Percentiles rank a stretch among this genome's conserved stretches.
These are phyloP conservation scores for Pseudogymnoascus sp. DNA, from an alignment of 2,329 filamentous ascomycete genomes.

Conservation along the genomic window DNA sequence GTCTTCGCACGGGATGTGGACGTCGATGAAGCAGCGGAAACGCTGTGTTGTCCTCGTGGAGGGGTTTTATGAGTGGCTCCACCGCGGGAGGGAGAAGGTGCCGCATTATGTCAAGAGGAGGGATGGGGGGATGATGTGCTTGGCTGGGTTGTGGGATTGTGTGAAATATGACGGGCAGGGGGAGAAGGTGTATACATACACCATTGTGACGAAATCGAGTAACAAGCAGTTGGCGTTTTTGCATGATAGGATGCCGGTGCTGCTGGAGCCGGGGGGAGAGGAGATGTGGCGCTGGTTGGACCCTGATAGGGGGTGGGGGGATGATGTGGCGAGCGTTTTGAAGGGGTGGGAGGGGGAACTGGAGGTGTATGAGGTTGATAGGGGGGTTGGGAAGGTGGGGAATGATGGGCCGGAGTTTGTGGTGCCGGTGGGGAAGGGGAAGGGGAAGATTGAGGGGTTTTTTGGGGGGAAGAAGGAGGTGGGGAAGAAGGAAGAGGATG, in stretches of 20 bases:
- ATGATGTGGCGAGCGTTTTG: constrained; percentile 70
- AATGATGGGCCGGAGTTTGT: constrained; percentile 83
- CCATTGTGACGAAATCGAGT: constrained; percentile 84
- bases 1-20: constrained; percentile 79
- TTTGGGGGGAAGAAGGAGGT: constrained; percentile 46
- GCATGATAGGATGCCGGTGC: constrained; percentile 93
- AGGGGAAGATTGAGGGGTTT: constrained; percentile 89
- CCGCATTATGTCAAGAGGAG: constrained; percentile 78
- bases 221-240: constrained; percentile 78
- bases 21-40: constrained; percentile 80
- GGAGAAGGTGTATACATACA: constrained; percentile 78
- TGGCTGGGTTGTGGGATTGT: constrained; percentile 89
- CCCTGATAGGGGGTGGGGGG: constrained; percentile 66
- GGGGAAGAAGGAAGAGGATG: constrained; percentile 12
- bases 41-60: constrained; percentile 82
- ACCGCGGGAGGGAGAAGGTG: constrained; percentile 72
- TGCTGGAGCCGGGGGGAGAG: constrained; percentile 70
- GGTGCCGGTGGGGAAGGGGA: constrained; percentile 73
- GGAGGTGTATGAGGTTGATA: constrained; percentile 77
- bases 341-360: constrained; percentile 72
- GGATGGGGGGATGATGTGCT: constrained; percentile 72
- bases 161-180: constrained; percentile 64
- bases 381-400: constrained; percentile 89
- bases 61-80: constrained; percentile 96
- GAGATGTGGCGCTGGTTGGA: constrained; percentile 72